Conservation (phyloP, 192 early-diverging fungal genomes). For the Backusella luteola region DNA sequence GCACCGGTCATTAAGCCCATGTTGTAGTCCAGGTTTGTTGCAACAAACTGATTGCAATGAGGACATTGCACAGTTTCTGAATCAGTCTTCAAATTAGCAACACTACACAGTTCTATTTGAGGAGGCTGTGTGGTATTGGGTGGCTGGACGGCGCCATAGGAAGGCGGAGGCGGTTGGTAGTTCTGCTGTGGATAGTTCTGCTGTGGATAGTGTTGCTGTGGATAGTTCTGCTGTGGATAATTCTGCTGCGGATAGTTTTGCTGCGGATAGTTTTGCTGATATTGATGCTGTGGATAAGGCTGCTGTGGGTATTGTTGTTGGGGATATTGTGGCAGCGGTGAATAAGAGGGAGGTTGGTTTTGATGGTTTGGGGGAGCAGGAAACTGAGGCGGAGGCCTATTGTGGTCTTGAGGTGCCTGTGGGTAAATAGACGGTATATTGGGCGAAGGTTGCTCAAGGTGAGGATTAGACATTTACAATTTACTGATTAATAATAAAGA, state of each 20-base stretch:
- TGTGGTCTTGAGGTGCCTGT: background rate
- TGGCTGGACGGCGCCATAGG: background rate
- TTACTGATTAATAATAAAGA: background rate
- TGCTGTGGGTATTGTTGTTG: background rate
- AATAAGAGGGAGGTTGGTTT: background rate
- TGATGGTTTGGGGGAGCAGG: background rate
- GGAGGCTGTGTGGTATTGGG: background rate
- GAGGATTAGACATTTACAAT: background rate
- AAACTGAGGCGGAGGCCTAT: background rate
- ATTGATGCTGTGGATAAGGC: background rate
- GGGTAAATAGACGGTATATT: background rate
- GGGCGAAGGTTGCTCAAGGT: background rate
- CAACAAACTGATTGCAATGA: background rate
- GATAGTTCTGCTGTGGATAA: background rate
- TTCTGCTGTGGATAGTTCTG: background rate
- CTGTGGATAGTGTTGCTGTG: background rate
- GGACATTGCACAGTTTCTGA: slow-evolving; percentile 5
- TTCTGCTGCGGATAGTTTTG: background rate
- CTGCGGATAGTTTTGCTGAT: background rate
- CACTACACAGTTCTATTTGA: background rate
- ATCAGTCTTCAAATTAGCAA: background rate
- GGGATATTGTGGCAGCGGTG: background rate
- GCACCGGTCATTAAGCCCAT: slow-evolving; percentile 1
- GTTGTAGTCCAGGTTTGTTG: background rate
- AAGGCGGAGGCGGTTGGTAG: background rate